Base-by-base conservation (phyloP, 768 basidiomycete genomes). In the Trametes gibbosa region DNA sequence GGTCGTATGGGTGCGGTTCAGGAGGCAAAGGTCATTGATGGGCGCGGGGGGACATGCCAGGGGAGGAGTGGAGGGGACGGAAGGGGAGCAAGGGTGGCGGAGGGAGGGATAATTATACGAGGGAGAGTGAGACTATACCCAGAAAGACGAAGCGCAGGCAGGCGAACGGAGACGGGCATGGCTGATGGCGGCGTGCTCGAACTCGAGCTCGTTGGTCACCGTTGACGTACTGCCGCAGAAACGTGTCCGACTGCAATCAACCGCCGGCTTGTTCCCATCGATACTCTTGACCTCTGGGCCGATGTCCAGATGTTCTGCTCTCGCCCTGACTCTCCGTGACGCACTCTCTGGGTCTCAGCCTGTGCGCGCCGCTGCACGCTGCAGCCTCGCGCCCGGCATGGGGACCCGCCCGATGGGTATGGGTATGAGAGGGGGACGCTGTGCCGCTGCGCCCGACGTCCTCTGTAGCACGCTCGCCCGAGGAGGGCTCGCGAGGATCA, bases 211-310 rank as follows among this genome's bases (percentile, higher is more conserved):
- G 5, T 24, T 41, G 50, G 53, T 55, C 59, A 47, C 19, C 21
- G 12, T 56, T 61, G 59, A 61, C 59, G 59, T 61, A 61, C 53
- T 43, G 25, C 34, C 50, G 19, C 46, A 32, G 48, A 25, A 61
- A 61, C 59, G 59, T 61, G 59, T 35, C n/a, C 53, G 3, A 25
- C 6, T 14, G 29, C 25, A 47, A 50, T 55, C 49, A 50, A 7
- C 49, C 53, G 25, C 29, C 41, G 41, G 24, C 35, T 51, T 41
- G 55, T 56, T 57, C 55, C 61, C 61, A 57, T 57, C 61, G 56
- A 50, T 51, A 45, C 59, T 32, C 34, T n/a, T 21, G 1, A 13
- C n/a, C 37, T 41, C 45, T 9, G 29, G 16, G n/a, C 6, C 23
- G 39, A 10, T 17, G 16, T 27, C 13, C 29, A n/a, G 23, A 51